These are phyloP conservation scores for Cyclocybe aegerita DNA, from an alignment of 768 basidiomycete species.

Conservation along the genomic window DNA sequence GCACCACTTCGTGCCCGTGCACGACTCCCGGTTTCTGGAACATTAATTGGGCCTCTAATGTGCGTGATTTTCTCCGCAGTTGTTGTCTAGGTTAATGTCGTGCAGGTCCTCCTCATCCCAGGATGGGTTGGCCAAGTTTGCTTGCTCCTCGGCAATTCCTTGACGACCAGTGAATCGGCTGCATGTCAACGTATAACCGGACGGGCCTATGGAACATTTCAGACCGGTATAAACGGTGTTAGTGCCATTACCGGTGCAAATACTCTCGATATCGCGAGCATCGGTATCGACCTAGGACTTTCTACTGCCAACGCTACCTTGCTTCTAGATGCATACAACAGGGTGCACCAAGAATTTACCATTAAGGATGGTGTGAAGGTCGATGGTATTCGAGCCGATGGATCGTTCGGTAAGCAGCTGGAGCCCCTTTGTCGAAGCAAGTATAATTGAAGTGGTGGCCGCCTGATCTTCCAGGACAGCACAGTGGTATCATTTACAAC, in stretches of 20 bases:
- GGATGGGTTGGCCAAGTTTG: constrained; percentile 52
- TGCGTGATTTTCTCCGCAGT: constrained; percentile 18
- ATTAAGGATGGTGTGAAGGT: constrained; percentile 42
- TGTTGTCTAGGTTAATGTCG: no score
- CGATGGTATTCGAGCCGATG: constrained; percentile 60
- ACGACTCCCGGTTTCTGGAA: constrained; percentile 52
- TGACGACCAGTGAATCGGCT: constrained; percentile 35
- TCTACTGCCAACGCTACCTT: constrained; percentile 39
- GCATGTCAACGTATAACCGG: constrained; percentile 48
- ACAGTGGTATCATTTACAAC: constrained; percentile 60
- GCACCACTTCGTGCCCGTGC: constrained; percentile 51
- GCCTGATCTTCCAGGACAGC: constrained; percentile 38
- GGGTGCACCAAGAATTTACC: constrained; percentile 50
- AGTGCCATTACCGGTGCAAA: constrained; percentile 61
- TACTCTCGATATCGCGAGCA: constrained; percentile 57
- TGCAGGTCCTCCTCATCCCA: constrained; percentile 58
- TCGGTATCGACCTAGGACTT: constrained; percentile 50
- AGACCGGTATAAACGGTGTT: constrained; percentile 37
- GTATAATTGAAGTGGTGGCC: neutral
- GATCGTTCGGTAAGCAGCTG: constrained; percentile 37
- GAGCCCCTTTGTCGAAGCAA: neutral
- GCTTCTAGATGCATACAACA: constrained; percentile 44
- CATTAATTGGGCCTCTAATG: constrained; percentile 61
- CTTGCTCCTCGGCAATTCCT: constrained; percentile 44
- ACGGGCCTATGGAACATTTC: constrained; percentile 48